Evolutionary conservation across 2,329 filamentous ascomycete genomes (phyloP), one percentile per base, ranked within the genome.

Genomic region (Pseudogymnoascus sp.): DNA sequence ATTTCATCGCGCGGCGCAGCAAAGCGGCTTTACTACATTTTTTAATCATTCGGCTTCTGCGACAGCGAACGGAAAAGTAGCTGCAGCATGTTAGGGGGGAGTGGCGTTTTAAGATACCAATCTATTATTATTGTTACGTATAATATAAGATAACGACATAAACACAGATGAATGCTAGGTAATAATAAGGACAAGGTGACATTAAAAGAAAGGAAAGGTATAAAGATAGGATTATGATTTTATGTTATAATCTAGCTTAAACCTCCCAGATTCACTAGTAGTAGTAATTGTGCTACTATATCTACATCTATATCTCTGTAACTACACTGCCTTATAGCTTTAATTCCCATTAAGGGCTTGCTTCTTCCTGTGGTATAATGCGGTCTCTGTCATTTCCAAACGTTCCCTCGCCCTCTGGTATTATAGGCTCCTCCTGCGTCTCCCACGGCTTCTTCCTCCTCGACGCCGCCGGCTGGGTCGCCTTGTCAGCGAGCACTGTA

Each of bases 401-500:
- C 4, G 67, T 67, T 2, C 68, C 69, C 14, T 63, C 74, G 25
- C 73, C 72, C 28, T 74, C 69, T n/a, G 63, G 37, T 18, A 78
- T 74, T 20, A 74, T 65, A 30, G 72, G 67, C 8, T 65, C 62
- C 3, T 65, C 73, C 14, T 82, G 78, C 67, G 79, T 89, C 76
- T 96, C 92, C 92, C 92, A 97, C 1, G 92, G 92, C 74, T 85
- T 85, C 59, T 70, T 76, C 0, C 81, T 79, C 11, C 76, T 80
- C 5, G 64, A 63, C 11, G 64, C 62, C 6, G 61, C 62, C 0
- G 71, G 65, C 20, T 64, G 63, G 6, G 68, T 81, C 63, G 88
- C 87, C 63, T 90, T 82, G 4, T 88, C 87, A 60, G 85, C 79
- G 18, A 92, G 78, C 4, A 96, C 78, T 0, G 87, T 94, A 66